Evolutionary conservation across 2,329 filamentous ascomycete genomes (phyloP).

Genomic region (Gnomoniopsis smithogilvyi): DNA sequence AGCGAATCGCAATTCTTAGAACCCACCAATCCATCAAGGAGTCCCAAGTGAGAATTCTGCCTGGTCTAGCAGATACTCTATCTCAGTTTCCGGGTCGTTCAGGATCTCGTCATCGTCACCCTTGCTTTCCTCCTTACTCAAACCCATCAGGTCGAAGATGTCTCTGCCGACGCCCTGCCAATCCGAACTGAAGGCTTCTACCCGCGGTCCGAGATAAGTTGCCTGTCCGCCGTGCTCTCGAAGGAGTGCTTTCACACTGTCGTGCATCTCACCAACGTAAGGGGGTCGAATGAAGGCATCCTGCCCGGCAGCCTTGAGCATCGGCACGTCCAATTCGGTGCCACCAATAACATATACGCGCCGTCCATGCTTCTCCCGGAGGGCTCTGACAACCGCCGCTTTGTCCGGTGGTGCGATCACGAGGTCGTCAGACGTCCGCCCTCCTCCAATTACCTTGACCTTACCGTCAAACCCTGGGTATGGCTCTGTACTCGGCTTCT

Average conservation of each 20-base stretch:
- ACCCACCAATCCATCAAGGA: too few species aligned
- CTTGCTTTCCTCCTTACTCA: background rate
- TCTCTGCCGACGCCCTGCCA: background rate
- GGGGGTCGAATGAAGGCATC: background rate
- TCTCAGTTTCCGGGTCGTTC: background rate
- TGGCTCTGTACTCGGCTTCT: background rate
- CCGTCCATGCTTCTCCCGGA: background rate
- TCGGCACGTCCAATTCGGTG: conserved; percentile 4
- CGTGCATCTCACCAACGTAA: background rate
- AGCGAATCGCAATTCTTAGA: too few species aligned
- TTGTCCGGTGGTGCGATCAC: conserved; percentile 39
- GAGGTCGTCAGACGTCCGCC: background rate
- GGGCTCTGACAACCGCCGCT: conserved; percentile 22
- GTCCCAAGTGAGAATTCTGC: too few species aligned
- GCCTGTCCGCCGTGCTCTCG: background rate
- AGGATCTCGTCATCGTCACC: background rate
- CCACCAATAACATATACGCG: conserved; percentile 6
- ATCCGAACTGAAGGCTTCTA: background rate
- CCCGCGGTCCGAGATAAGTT: background rate
- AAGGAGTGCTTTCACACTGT: background rate
- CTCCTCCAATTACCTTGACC: background rate
- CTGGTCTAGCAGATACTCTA: background rate
- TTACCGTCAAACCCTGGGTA: background rate
- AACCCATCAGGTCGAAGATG: background rate
- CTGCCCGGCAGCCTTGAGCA: conserved; percentile 1